Evolutionary conservation across 176 grass and related monocot genomes (phyloP), one percentile per base, ranked within the genome.

Genomic region (Oryza glaberrima): DNA sequence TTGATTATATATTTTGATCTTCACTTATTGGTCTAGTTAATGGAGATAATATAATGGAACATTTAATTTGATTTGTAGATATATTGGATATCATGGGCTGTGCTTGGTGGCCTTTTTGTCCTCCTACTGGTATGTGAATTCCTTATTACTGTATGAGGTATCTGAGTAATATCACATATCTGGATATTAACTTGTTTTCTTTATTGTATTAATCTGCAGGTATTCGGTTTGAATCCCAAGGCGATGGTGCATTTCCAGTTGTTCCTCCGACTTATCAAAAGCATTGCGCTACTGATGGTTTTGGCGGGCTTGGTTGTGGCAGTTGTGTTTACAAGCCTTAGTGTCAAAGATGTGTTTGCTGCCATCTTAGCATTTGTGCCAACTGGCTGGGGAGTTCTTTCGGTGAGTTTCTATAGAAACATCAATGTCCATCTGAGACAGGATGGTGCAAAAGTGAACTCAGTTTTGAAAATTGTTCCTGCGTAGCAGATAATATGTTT

Each of bases 171-270:
- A 38, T 26, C 54, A 30, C 66, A 35, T 20, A 8, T 78, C 58
- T 17, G 14, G 32, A 69, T 10, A 6, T 13, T 34, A n/a, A 78
- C 30, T 34, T 25, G 9, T 89, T 70, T 85, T 38, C 34, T 77
- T 89, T 78, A 43, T 64, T 69, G 19, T 73, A 26, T 85, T 83
- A 61, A 76, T 26, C 11, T 84, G 81, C 84, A 97, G 95, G 82
- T 98, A 17, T 95, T 98, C 84, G 82, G 91, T 70, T 90, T 98
- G 83, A 94, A 91, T 73, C 92, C 92, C 47, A 98, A 95, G 85
- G 95, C 95, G 16, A 94, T 91, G 83, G 95, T 98, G 17, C 92
- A 98, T 80, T 98, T 98, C 77, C 95, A 98, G 72, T 76, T 98
- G 48, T 28, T 92, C 71, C 82, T 98, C 40, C 95, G 92, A 25